Conservation (phyloP, 2,329 filamentous ascomycete genomes). For the Didymella lethalis region DNA sequence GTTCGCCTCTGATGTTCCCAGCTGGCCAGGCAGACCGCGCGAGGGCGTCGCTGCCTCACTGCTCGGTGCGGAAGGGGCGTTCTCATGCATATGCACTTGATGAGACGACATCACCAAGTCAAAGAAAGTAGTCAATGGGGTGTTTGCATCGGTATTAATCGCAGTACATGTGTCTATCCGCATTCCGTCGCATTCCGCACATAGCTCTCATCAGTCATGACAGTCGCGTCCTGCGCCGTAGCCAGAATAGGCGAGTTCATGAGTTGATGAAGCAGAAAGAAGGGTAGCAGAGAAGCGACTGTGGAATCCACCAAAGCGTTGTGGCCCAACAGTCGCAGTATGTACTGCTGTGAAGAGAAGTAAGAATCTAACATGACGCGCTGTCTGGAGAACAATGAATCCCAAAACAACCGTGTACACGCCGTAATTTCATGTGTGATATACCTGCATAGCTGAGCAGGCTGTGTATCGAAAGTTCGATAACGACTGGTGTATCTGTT, state of each 20-base stretch:
- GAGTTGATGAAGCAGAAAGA: conserved; percentile 23
- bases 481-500: conserved; percentile 11
- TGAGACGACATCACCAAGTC: not conserved
- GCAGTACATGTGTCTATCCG: conserved; percentile 21
- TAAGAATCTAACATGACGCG: conserved; percentile 22
- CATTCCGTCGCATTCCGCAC: conserved; percentile 27
- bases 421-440: conserved; percentile 24
- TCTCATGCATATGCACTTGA: not conserved
- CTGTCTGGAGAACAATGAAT: conserved; percentile 15
- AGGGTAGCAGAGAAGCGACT: conserved; percentile 28
- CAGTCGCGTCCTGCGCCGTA: conserved; percentile 28
- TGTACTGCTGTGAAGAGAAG: conserved; percentile 28
- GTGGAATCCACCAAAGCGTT: conserved; percentile 35
- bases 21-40: not conserved
- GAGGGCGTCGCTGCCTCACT: not conserved
- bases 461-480: conserved; percentile 7
- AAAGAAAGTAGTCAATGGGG: not conserved
- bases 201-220: conserved; percentile 22
- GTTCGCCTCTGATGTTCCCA: too few relatives aligned
- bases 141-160: conserved; percentile 21
- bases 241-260: conserved; percentile 21
- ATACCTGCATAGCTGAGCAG: conserved; percentile 14
- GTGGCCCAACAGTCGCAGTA: conserved; percentile 34
- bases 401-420: conserved; percentile 21
- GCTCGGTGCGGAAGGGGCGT: not conserved